Conservation (phyloP, 2,329 filamentous ascomycete species). For the Ciborinia camelliae region DNA sequence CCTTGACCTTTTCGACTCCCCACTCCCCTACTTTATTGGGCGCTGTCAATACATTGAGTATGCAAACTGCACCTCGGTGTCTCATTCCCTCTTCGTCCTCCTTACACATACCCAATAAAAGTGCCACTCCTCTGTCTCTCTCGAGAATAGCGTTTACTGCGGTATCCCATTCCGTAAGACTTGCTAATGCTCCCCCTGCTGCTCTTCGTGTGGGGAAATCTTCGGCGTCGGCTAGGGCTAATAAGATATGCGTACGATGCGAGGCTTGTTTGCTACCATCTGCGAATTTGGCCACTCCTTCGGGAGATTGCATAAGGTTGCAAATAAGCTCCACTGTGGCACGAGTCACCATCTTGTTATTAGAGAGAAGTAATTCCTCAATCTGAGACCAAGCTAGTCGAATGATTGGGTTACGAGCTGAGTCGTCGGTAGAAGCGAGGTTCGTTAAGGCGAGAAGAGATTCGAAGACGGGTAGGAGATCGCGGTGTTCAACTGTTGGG, state of each 20-base stretch:
- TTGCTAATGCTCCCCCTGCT: constrained; percentile 83
- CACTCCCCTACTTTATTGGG: constrained; percentile 62
- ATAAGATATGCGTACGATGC: constrained; percentile 74
- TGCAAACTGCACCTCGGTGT: constrained; percentile 70
- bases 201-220: constrained; percentile 76
- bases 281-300: constrained; percentile 66
- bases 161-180: constrained; percentile 73
- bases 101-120: constrained; percentile 75
- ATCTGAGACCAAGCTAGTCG: constrained; percentile 69
- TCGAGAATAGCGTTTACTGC: constrained; percentile 69
- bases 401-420: constrained; percentile 65
- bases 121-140: constrained; percentile 66
- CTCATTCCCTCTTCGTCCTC: constrained; percentile 68
- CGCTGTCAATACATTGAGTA: constrained; percentile 68
- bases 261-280: constrained; percentile 64
- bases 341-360: constrained; percentile 72
- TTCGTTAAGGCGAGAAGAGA: constrained; percentile 90
- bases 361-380: constrained; percentile 78
- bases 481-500: constrained; percentile 59
- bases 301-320: constrained; percentile 73
- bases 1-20: constrained; percentile 58
- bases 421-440: constrained; percentile 71
- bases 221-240: constrained; percentile 84
- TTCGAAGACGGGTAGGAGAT: constrained; percentile 88
- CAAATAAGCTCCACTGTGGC: constrained; percentile 87